Conservation (phyloP, 768 basidiomycete genomes). For the Boletellus emodensis region DNA sequence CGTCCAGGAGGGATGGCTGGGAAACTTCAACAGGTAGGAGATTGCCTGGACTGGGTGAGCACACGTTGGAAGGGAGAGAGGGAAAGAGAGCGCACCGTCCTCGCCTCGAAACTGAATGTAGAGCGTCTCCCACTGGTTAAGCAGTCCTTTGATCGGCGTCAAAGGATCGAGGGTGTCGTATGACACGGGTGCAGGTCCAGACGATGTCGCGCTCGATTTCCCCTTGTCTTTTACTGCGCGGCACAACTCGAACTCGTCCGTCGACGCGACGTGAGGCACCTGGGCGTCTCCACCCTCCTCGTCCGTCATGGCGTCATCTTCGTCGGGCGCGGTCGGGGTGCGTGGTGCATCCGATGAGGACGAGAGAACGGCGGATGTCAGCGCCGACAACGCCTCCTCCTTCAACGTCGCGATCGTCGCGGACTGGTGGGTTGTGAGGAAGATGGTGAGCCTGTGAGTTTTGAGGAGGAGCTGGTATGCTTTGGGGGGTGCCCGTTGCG, state of each 20-base stretch:
- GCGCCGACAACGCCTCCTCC: slow-evolving; percentile 57
- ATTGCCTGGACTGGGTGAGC: slow-evolving; percentile 39
- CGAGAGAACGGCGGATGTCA: slow-evolving; percentile 44
- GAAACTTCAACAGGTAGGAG: slow-evolving; percentile 57
- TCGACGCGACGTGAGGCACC: slow-evolving; percentile 34
- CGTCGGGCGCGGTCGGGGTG: slow-evolving; percentile 29
- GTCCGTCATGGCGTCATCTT: slow-evolving; percentile 23
- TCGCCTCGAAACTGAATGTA: slow-evolving; percentile 65
- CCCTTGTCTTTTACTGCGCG: slow-evolving; percentile 50
- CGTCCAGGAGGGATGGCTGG: slow-evolving; percentile 55
- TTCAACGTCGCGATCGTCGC: slow-evolving; percentile 59
- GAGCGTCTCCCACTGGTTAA: slow-evolving; percentile 63
- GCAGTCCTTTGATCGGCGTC: slow-evolving; percentile 44
- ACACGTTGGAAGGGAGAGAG: neutral
- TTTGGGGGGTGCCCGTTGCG: slow-evolving; percentile 53
- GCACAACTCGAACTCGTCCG: slow-evolving; percentile 63
- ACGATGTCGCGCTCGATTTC: slow-evolving; percentile 32
- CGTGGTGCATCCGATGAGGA: slow-evolving; percentile 25
- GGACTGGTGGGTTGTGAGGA: slow-evolving; percentile 52
- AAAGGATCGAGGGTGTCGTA: slow-evolving; percentile 49
- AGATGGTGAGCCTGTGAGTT: slow-evolving; percentile 66
- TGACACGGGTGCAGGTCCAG: slow-evolving; percentile 11
- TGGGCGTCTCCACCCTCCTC: slow-evolving; percentile 8
- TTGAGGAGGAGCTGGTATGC: slow-evolving; percentile 67
- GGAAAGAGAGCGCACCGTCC: slow-evolving; percentile 40